Evolutionary conservation across 2,329 filamentous ascomycete genomes (phyloP).

Genomic region (Diaporthe vaccinii): DNA sequence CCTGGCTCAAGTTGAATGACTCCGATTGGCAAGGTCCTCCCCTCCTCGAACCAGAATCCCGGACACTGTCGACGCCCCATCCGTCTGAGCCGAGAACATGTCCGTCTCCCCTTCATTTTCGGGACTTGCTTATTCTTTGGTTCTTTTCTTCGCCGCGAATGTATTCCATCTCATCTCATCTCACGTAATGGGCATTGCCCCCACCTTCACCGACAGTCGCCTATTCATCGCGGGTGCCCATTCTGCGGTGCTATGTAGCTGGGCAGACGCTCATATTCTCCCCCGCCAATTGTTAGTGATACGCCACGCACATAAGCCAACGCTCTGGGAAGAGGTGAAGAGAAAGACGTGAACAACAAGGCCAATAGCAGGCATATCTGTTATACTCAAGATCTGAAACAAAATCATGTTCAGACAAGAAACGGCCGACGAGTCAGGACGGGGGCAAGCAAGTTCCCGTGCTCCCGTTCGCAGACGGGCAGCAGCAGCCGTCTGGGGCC

Average conservation of each 20-base stretch:
- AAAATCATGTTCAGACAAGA: not conserved
- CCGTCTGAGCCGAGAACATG: not conserved
- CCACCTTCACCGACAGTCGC: too few relatives aligned
- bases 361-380: not conserved
- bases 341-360: not conserved
- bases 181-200: not conserved
- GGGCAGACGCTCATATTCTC: not conserved
- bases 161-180: not conserved
- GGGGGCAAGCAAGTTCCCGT: not conserved
- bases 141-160: not conserved
- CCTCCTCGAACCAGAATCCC: not conserved
- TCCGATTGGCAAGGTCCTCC: not conserved
- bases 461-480: not conserved
- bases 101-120: not conserved
- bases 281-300: not conserved
- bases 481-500: not conserved
- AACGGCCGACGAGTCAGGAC: slow-evolving; percentile 9
- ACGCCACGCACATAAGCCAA: not conserved
- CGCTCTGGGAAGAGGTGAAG: not conserved
- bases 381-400: not conserved
- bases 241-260: not conserved
- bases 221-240: too few relatives aligned
- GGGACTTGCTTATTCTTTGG: not conserved
- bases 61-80: not conserved
- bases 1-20: not conserved